phyloP scores from a whole-genome alignment of 192 early-diverging fungal genomes.

The Entomortierella beljakovae region DNA sequence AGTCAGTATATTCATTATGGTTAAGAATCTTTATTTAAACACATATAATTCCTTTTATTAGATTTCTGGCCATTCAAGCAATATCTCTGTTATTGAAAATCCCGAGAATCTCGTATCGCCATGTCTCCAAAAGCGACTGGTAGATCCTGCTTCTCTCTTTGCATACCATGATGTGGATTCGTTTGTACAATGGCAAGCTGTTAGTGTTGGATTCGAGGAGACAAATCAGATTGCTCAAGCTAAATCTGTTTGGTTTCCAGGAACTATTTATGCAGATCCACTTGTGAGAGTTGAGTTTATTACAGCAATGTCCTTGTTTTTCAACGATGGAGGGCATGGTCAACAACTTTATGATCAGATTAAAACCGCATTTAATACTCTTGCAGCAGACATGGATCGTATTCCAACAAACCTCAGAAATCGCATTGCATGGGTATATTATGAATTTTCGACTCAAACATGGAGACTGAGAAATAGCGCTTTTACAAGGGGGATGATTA shows the following conservation, averaged over 20 bases:
- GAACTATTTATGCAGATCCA: constrained; percentile 28
- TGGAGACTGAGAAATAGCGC: constrained; percentile 42
- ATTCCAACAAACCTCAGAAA: constrained; percentile 29
- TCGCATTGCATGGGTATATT: constrained; percentile 56
- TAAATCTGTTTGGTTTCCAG: constrained; percentile 31
- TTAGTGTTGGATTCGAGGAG: neutral
- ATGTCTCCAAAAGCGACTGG: constrained; percentile 32
- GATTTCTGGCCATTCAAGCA: constrained; percentile 40
- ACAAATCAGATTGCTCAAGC: neutral
- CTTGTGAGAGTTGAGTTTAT: constrained; percentile 51
- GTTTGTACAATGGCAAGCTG: constrained; percentile 1
- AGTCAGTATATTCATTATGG: neutral
- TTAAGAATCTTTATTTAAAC: neutral
- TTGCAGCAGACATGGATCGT: constrained; percentile 12
- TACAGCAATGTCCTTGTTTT: constrained; percentile 56
- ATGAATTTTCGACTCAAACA: constrained; percentile 23
- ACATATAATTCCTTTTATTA: constrained; percentile 2
- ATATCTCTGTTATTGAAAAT: constrained; percentile 38
- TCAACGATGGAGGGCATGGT: constrained; percentile 36
- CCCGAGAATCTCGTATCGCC: constrained; percentile 53
- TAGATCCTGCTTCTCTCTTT: neutral
- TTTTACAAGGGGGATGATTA: constrained; percentile 53
- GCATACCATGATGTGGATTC: neutral
- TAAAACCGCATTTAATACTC: constrained; percentile 23
- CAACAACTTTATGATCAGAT: constrained; percentile 44